Percentiles rank a stretch among this genome's conserved stretches.
phyloP scores from a whole-genome alignment of 1,284 basidiomycete genomes.

The Cronartium ribicola region DNA sequence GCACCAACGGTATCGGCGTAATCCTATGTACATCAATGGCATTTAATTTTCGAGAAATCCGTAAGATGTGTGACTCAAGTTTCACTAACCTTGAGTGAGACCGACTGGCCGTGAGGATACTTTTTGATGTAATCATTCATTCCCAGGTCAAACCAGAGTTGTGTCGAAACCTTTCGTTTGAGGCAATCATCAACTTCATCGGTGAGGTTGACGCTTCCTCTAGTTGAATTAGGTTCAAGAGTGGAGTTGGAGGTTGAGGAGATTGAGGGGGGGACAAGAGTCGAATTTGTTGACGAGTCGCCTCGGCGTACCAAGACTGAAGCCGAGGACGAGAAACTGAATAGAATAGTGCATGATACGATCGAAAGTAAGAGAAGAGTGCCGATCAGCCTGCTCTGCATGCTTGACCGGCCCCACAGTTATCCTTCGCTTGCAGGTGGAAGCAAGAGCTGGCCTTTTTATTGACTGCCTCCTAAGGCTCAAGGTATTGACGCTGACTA shows the following conservation, averaged over 20 bases:
- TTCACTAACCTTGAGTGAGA: slow-evolving; percentile 23
- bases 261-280: neutral
- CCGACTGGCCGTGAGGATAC: slow-evolving; percentile 30
- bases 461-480: too few relatives aligned
- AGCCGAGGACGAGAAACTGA: neutral
- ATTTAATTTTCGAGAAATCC: neutral
- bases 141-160: slow-evolving; percentile 39
- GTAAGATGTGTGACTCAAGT: neutral
- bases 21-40: slow-evolving; percentile 11
- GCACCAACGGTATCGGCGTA: slow-evolving; percentile 40
- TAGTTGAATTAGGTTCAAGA: neutral
- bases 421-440: too few relatives aligned
- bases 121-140: slow-evolving; percentile 39
- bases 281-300: slow-evolving; percentile 1
- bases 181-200: slow-evolving; percentile 15
- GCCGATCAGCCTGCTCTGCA: slow-evolving; percentile 6
- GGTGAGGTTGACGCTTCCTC: neutral
- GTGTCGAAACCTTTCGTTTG: slow-evolving; percentile 27
- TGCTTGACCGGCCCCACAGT: neutral
- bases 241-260: neutral
- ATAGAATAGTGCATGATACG: neutral
- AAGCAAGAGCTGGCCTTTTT: too few relatives aligned
- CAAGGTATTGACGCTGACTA: too few relatives aligned
- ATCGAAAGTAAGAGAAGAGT: neutral
- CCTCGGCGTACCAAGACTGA: neutral